These are phyloP conservation scores for Acrasis kona DNA, from an alignment of 78 protist species.

Conservation along the genomic window DNA sequence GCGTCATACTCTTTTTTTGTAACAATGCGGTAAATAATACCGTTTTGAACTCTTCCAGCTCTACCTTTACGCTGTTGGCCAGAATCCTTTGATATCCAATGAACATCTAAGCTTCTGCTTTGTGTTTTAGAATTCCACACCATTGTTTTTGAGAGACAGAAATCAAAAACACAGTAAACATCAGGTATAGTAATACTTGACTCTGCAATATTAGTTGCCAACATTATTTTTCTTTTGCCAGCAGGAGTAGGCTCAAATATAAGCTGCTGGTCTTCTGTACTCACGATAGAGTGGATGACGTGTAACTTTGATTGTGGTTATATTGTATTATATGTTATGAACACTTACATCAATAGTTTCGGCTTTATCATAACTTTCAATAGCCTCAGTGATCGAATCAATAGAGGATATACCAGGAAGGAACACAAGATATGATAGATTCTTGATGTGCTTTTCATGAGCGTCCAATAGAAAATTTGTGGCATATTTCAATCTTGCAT, in stretches of 20 bases:
- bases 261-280: slow-evolving; percentile 51
- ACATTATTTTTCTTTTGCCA: slow-evolving; percentile 59
- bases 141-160: slow-evolving; percentile 26
- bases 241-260: slow-evolving; percentile 63
- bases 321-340: slow-evolving; percentile 27
- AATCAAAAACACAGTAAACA: slow-evolving; percentile 30
- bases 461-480: too few relatives aligned
- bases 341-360: slow-evolving; percentile 12
- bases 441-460: too few relatives aligned
- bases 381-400: background rate
- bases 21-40: slow-evolving; percentile 22
- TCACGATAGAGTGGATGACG: slow-evolving; percentile 45
- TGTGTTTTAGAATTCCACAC: background rate
- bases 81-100: slow-evolving; percentile 53
- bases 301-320: background rate
- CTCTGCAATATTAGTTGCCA: slow-evolving; percentile 28
- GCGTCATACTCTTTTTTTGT: background rate
- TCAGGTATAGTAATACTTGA: slow-evolving; percentile 11
- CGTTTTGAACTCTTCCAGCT: slow-evolving; percentile 64
- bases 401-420: background rate
- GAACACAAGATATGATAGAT: background rate
- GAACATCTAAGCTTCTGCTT: background rate
- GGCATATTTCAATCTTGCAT: too few relatives aligned
- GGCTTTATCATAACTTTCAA: background rate
- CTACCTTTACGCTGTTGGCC: slow-evolving; percentile 74